Conservation (phyloP, 1,139 yeast species). For the Suhomyces ambrosiae region DNA sequence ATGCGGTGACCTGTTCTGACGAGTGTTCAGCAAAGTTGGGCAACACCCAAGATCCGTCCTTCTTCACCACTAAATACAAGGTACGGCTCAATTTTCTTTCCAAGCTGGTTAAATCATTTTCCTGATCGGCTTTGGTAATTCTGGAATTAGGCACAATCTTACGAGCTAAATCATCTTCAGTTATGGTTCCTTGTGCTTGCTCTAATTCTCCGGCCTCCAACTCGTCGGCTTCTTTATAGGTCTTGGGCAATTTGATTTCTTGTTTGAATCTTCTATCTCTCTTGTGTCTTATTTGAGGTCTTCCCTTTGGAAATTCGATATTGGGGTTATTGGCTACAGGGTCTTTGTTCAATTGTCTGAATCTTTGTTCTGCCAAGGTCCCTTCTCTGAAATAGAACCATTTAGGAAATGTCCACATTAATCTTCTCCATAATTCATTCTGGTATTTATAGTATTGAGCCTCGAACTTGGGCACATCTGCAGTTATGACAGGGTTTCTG, state of each 20-base stretch:
- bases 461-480: slow-evolving; percentile 74
- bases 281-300: slow-evolving; percentile 82
- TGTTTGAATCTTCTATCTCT: slow-evolving; percentile 89
- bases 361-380: slow-evolving; percentile 83
- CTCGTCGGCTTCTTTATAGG: slow-evolving; percentile 44
- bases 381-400: slow-evolving; percentile 92
- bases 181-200: slow-evolving; percentile 34
- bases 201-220: slow-evolving; percentile 29
- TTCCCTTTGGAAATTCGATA: slow-evolving; percentile 77
- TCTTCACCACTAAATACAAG: slow-evolving; percentile 67
- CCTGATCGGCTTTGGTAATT: slow-evolving; percentile 71
- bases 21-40: slow-evolving; percentile 62
- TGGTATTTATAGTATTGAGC: slow-evolving; percentile 79
- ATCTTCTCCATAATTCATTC: slow-evolving; percentile 79
- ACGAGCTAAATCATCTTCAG: slow-evolving; percentile 59
- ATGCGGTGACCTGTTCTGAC: slow-evolving; percentile 41
- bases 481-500: slow-evolving; percentile 82
- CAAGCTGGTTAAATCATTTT: slow-evolving; percentile 62
- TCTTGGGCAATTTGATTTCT: slow-evolving; percentile 67
- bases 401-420: slow-evolving; percentile 97
- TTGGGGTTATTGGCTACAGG: slow-evolving; percentile 75
- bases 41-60: slow-evolving; percentile 64
- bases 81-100: slow-evolving; percentile 83
- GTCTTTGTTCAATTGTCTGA: slow-evolving; percentile 70
- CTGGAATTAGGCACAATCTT: slow-evolving; percentile 74